phyloP scores from a whole-genome alignment of 164 flowering plant species.

The Cinnamomum micranthum region DNA sequence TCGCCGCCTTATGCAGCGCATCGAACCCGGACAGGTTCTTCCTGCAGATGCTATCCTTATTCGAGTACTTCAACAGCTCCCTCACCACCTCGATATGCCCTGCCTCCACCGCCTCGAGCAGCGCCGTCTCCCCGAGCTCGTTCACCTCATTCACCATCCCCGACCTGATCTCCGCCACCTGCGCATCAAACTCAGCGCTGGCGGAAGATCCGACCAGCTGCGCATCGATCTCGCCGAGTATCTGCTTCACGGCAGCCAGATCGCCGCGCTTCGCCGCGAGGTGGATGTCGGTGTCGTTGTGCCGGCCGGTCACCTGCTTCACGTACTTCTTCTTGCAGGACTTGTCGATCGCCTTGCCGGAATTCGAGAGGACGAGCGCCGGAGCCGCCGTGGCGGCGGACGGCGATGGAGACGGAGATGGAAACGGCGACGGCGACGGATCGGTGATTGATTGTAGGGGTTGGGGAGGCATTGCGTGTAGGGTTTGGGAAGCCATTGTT shows the following conservation, averaged over 20 bases:
- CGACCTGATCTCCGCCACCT: constrained; percentile 56
- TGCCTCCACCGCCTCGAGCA: constrained; percentile 43
- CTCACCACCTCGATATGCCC: constrained; percentile 41
- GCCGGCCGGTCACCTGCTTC: constrained; percentile 79
- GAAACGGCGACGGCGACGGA: not conserved
- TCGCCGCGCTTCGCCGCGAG: constrained; percentile 73
- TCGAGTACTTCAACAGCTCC: constrained; percentile 39
- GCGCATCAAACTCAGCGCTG: constrained; percentile 67
- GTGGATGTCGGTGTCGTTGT: constrained; percentile 81
- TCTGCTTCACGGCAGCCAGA: constrained; percentile 49
- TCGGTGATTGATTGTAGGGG: too few relatives aligned
- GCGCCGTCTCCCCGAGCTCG: constrained; percentile 45
- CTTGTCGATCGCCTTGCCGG: constrained; percentile 65
- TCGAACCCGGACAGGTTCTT: constrained; percentile 60
- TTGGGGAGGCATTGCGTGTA: too few relatives aligned
- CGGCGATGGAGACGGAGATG: not conserved
- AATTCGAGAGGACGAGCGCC: constrained; percentile 45
- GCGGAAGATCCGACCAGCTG: constrained; percentile 49
- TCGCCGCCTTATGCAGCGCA: constrained; percentile 69
- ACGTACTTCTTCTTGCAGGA: constrained; percentile 66
- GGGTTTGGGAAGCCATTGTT: too few relatives aligned
- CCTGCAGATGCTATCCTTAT: constrained; percentile 31
- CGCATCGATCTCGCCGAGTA: constrained; percentile 57
- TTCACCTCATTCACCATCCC: constrained; percentile 50
- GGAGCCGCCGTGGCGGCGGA: not conserved